phyloP scores from a whole-genome alignment of 345 rosid species.

The Eucalyptus pumila region DNA sequence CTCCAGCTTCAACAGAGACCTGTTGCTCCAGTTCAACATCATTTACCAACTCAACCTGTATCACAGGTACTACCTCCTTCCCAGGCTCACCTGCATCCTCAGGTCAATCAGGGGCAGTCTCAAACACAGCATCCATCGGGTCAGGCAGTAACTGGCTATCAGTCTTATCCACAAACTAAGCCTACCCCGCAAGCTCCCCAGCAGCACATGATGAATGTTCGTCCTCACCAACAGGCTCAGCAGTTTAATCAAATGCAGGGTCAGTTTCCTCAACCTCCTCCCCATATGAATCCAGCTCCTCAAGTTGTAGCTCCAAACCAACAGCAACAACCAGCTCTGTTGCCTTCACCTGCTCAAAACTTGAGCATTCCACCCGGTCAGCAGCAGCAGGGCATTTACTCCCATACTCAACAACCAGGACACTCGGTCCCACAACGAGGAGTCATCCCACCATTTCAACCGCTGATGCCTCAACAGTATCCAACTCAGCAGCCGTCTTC shows the following conservation, averaged over 20 bases:
- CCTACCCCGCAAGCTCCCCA: slow-evolving; percentile 21
- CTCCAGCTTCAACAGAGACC: slow-evolving; percentile 6
- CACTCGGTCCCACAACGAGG: slow-evolving; percentile 21
- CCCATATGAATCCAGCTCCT: slow-evolving; percentile 20
- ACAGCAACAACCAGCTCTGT: slow-evolving; percentile 21
- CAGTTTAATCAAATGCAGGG: slow-evolving; percentile 23
- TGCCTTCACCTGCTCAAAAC: slow-evolving; percentile 20
- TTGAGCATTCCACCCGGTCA: slow-evolving; percentile 9
- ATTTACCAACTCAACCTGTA: not conserved
- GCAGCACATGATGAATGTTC: slow-evolving; percentile 17
- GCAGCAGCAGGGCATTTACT: slow-evolving; percentile 22
- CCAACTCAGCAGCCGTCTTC: slow-evolving; percentile 19
- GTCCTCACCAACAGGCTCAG: slow-evolving; percentile 20
- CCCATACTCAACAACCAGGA: slow-evolving; percentile 26
- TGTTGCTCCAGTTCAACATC: slow-evolving; percentile 12
- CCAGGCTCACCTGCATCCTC: slow-evolving; percentile 5
- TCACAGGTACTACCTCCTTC: slow-evolving; percentile 4
- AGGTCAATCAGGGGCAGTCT: slow-evolving; percentile 14
- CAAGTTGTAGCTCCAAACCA: slow-evolving; percentile 20
- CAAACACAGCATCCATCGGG: slow-evolving; percentile 19
- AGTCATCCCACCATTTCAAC: slow-evolving; percentile 21
- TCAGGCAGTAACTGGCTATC: slow-evolving; percentile 40
- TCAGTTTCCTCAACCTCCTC: slow-evolving; percentile 33
- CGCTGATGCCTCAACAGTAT: slow-evolving; percentile 28
- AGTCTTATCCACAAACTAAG: slow-evolving; percentile 38